Evolutionary conservation across 164 flowering plant genomes (phyloP).

Genomic region (Paratinospora sagittata): DNA sequence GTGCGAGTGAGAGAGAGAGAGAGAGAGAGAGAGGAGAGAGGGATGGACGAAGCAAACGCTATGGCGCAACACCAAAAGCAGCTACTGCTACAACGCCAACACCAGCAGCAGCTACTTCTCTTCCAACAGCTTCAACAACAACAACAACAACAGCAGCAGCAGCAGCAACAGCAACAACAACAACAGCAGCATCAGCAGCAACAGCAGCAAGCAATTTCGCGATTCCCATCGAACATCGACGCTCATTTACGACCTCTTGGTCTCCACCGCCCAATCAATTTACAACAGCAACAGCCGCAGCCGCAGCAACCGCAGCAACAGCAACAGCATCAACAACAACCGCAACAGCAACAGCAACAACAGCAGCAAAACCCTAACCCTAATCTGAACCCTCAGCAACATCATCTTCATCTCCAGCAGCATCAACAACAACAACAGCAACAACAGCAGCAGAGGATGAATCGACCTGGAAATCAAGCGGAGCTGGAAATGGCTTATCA

Average conservation of each 20-base stretch:
- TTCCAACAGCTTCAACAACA: slow-evolving; percentile 32
- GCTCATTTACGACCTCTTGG: slow-evolving; percentile 76
- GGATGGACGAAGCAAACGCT: slow-evolving; percentile 52
- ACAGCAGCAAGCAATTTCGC: slow-evolving; percentile 62
- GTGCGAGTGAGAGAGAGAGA: background rate
- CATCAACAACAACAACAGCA: slow-evolving; percentile 28
- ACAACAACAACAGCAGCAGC: slow-evolving; percentile 40
- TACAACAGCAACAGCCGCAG: slow-evolving; percentile 34
- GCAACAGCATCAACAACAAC: slow-evolving; percentile 5
- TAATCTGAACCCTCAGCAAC: slow-evolving; percentile 19
- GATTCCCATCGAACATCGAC: slow-evolving; percentile 92
- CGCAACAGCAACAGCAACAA: slow-evolving; percentile 17
- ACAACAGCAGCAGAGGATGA: slow-evolving; percentile 36
- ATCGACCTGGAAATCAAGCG: slow-evolving; percentile 38
- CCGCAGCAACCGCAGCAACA: no score
- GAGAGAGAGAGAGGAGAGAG: slow-evolving; percentile 10
- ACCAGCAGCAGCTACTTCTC: slow-evolving; percentile 36
- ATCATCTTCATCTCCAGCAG: slow-evolving; percentile 11
- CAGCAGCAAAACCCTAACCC: slow-evolving; percentile 30
- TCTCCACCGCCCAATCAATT: slow-evolving; percentile 37
- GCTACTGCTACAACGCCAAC: slow-evolving; percentile 22
- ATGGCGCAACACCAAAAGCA: slow-evolving; percentile 48
- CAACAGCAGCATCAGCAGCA: slow-evolving; percentile 36
- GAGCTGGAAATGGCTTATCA: slow-evolving; percentile 96
- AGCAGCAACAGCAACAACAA: slow-evolving; percentile 29